Evolutionary conservation across 352 stramenopile genomes (phyloP).

Genomic region (Elongisporangium anandrum): DNA sequence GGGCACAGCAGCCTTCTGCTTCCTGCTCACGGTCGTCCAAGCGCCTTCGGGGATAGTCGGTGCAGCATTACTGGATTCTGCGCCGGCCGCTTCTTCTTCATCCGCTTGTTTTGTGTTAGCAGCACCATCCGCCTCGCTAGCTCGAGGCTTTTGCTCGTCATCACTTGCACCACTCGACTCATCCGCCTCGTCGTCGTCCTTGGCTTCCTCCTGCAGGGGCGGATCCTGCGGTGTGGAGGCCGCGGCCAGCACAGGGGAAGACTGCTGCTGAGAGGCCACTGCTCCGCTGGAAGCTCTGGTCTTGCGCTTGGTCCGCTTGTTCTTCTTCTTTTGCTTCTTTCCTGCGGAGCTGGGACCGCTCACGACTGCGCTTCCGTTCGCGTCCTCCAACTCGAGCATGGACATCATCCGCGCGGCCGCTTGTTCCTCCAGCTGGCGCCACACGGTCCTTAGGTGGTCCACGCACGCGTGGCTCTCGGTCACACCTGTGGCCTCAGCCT

Average conservation of each 20-base stretch:
- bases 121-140: not conserved
- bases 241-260: not conserved
- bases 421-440: constrained; percentile 73
- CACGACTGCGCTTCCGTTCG: constrained; percentile 4
- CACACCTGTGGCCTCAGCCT: constrained; percentile 64
- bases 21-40: constrained; percentile 75
- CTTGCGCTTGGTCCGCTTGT: constrained; percentile 69
- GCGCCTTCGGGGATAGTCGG: constrained; percentile 18
- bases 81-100: constrained; percentile 1
- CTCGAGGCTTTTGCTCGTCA: constrained; percentile 4
- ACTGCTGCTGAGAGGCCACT: constrained; percentile 12
- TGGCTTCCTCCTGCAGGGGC: not conserved
- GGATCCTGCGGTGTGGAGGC: not conserved
- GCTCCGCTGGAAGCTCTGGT: constrained; percentile 2
- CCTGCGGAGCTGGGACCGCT: constrained; percentile 3
- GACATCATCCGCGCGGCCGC: constrained; percentile 71
- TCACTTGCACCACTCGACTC: constrained; percentile 12
- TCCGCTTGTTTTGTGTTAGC: not conserved
- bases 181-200: not conserved
- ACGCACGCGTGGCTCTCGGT: constrained; percentile 55
- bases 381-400: constrained; percentile 83
- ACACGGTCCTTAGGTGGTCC: constrained; percentile 51
- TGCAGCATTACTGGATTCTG: not conserved
- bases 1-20: constrained; percentile 28
- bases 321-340: constrained; percentile 74